phyloP scores from a whole-genome alignment of 306 rosid species.

The Cucurbita ficifolia region DNA sequence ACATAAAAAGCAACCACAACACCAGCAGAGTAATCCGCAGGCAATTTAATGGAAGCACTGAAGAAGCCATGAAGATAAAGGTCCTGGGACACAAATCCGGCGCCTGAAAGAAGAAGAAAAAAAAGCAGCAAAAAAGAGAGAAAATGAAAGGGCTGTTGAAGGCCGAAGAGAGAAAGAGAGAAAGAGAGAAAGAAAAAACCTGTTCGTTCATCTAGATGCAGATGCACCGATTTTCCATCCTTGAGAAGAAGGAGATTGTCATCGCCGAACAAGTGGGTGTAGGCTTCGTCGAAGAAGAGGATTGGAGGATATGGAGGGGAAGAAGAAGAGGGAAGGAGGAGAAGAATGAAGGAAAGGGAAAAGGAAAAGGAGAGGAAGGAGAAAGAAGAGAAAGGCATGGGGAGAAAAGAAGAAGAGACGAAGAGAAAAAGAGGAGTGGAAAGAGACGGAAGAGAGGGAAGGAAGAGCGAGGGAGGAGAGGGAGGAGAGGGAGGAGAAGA shows the following conservation, averaged over 20 bases:
- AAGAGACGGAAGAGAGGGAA: background rate
- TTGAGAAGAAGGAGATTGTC: constrained; percentile 42
- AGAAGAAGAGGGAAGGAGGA: constrained; percentile 17
- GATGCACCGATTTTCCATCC: constrained; percentile 75
- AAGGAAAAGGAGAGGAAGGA: constrained; percentile 7
- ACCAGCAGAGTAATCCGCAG: constrained; percentile 61
- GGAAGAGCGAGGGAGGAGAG: no score
- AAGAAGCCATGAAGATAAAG: constrained; percentile 53
- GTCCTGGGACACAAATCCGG: constrained; percentile 67
- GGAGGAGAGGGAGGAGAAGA: background rate
- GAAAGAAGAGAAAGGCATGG: constrained; percentile 23
- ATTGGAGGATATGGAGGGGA: constrained; percentile 35
- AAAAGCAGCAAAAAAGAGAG: background rate
- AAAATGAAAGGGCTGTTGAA: background rate
- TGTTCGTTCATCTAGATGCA: constrained; percentile 65
- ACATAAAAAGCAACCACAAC: constrained; percentile 97
- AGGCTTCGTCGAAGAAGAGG: constrained; percentile 71
- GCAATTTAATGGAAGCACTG: constrained; percentile 56
- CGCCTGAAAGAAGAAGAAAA: constrained; percentile 22
- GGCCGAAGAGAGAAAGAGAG: background rate
- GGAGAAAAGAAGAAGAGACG: background rate
- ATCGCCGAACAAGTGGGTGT: constrained; percentile 71
- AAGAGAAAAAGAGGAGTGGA: background rate
- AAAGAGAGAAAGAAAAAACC: constrained; percentile 20
- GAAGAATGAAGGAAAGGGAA: constrained; percentile 7